Conservation (phyloP, 2,329 filamentous ascomycete species). For the Dactylonectria macrodidyma region DNA sequence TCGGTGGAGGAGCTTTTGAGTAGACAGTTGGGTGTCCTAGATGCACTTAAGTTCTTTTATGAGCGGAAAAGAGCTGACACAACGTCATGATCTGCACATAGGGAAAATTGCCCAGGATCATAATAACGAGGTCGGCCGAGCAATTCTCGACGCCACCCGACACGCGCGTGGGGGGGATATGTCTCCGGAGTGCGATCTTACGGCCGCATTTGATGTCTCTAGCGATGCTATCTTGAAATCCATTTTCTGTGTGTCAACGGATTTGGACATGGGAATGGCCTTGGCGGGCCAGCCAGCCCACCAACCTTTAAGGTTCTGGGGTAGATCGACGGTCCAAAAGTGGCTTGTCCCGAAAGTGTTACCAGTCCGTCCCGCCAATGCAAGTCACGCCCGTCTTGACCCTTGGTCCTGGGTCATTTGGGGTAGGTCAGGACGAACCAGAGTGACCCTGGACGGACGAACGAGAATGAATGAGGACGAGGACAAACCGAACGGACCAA, state of each 20-base stretch:
- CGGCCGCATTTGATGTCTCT: slow-evolving; percentile 24
- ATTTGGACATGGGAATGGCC: slow-evolving; percentile 46
- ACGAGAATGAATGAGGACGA: not conserved
- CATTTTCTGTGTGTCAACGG: slow-evolving; percentile 48
- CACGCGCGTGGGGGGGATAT: slow-evolving; percentile 24
- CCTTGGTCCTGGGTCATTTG: not conserved
- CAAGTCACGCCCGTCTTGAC: slow-evolving; percentile 16
- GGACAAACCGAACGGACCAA: not conserved
- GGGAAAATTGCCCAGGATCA: not conserved
- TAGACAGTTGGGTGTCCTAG: not conserved
- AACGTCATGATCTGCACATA: slow-evolving; percentile 13
- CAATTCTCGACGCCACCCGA: slow-evolving; percentile 23
- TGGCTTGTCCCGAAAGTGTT: not conserved
- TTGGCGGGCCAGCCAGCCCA: slow-evolving; percentile 42
- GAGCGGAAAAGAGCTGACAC: not conserved
- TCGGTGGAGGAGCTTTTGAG: not conserved
- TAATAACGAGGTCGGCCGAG: slow-evolving; percentile 19
- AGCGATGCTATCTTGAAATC: slow-evolving; percentile 40
- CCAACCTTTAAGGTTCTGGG: slow-evolving; percentile 41
- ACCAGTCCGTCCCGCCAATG: slow-evolving; percentile 8
- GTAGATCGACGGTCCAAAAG: slow-evolving; percentile 40
- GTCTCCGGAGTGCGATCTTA: slow-evolving; percentile 29
- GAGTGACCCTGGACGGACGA: not conserved
- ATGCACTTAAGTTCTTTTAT: slow-evolving; percentile 17
- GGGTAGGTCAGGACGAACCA: not conserved